Evolutionary conservation across 1,284 basidiomycete genomes (phyloP).

Genomic region (Microstroma glucosiphilum): DNA sequence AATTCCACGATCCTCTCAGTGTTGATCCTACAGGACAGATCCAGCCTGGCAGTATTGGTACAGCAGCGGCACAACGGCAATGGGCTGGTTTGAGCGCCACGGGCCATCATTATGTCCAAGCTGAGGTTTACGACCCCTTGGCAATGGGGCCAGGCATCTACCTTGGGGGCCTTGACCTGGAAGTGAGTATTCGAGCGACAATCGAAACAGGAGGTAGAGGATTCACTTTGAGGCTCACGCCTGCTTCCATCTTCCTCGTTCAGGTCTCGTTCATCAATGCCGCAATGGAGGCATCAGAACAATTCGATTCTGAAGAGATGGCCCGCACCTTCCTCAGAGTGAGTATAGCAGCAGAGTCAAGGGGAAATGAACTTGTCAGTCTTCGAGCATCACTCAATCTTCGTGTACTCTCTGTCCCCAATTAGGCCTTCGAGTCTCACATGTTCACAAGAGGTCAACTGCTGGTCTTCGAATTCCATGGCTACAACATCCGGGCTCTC

Average conservation of each 20-base stretch:
- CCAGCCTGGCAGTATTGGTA: slow-evolving; percentile 36
- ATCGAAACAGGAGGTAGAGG: too few relatives aligned
- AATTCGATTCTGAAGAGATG: slow-evolving; percentile 72
- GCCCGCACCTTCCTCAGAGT: slow-evolving; percentile 64
- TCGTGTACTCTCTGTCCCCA: slow-evolving; percentile 1
- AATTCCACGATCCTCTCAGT: neutral
- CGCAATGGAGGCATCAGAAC: slow-evolving; percentile 26
- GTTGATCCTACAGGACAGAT: slow-evolving; percentile 34
- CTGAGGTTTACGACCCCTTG: slow-evolving; percentile 40
- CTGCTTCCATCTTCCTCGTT: too few relatives aligned
- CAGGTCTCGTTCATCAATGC: slow-evolving; percentile 32
- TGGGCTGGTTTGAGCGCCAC: slow-evolving; percentile 44
- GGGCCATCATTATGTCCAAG: slow-evolving; percentile 35
- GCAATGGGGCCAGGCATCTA: slow-evolving; percentile 37
- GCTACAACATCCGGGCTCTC: slow-evolving; percentile 70
- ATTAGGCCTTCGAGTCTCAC: slow-evolving; percentile 60
- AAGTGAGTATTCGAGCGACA: slow-evolving; percentile 9
- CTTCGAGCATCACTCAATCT: neutral
- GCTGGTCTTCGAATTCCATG: slow-evolving; percentile 84
- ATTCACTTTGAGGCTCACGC: too few relatives aligned
- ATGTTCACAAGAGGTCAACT: slow-evolving; percentile 62
- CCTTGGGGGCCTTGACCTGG: slow-evolving; percentile 42
- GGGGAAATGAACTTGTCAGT: too few relatives aligned
- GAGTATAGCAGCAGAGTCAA: too few relatives aligned
- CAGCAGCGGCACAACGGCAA: slow-evolving; percentile 38